A percentile compares a stretch with the other conserved stretches of the same genome.
Evolutionary conservation across 108 stramenopile genomes (phyloP).

Genomic region (Conticribra weissflogii): DNA sequence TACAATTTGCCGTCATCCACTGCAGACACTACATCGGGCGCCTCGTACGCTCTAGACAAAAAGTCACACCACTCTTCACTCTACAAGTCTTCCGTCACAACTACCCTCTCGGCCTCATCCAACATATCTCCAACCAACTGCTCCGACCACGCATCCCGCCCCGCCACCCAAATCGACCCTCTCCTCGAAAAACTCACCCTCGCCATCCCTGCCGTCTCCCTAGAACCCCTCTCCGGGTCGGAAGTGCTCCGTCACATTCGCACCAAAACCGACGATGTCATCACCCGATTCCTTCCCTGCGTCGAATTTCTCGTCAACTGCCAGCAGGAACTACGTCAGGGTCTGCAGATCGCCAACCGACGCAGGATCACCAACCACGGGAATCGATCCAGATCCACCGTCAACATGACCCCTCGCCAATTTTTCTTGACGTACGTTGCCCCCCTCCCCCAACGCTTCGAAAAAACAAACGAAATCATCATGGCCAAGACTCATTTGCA

Average conservation of each 20-base stretch:
- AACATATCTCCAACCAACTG: slow-evolving; percentile 1
- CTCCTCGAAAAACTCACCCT: slow-evolving; percentile 44
- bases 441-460: slow-evolving; percentile 68
- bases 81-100: too few species aligned
- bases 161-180: slow-evolving; percentile 44
- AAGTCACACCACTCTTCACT: too few species aligned
- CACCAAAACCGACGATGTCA: slow-evolving; percentile 64
- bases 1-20: too few species aligned
- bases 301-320: slow-evolving; percentile 88
- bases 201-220: slow-evolving; percentile 56
- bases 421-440: slow-evolving; percentile 68
- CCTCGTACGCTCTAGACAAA: too few species aligned
- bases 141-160: slow-evolving; percentile 39
- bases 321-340: slow-evolving; percentile 85
- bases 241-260: slow-evolving; percentile 62
- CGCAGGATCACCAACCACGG: slow-evolving; percentile 2
- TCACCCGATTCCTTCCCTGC: slow-evolving; percentile 78
- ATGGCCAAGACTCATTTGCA: slow-evolving; percentile 59
- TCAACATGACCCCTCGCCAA: slow-evolving; percentile 67
- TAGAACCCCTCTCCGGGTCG: slow-evolving; percentile 64
- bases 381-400: background rate
- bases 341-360: slow-evolving; percentile 60
- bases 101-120: background rate
- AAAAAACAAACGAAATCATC: slow-evolving; percentile 53
- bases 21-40: too few species aligned